phyloP scores from a whole-genome alignment of 192 early-diverging fungal genomes.

The Gamsiella multidivaricata region DNA sequence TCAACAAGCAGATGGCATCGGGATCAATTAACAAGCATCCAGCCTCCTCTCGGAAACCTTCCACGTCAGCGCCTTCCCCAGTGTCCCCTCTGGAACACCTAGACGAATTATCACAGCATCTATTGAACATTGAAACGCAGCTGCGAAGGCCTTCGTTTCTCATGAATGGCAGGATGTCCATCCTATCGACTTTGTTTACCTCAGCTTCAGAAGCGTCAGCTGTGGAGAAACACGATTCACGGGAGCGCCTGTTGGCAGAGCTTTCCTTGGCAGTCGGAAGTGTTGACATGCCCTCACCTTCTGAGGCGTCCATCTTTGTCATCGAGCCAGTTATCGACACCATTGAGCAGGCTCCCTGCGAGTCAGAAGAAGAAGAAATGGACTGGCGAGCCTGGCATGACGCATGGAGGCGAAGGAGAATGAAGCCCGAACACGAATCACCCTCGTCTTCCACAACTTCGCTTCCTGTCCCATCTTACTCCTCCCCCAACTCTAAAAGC shows the following conservation, averaged over 20 bases:
- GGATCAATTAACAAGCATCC: neutral
- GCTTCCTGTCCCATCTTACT: neutral
- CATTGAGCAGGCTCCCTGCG: neutral
- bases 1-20: neutral
- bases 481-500: neutral
- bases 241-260: slow-evolving; percentile 4
- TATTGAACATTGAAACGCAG: slow-evolving; percentile 38
- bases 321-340: neutral
- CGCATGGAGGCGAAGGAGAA: slow-evolving; percentile 7
- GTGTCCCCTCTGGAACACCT: neutral
- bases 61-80: neutral
- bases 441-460: neutral
- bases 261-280: slow-evolving; percentile 7
- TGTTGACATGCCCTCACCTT: neutral
- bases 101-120: slow-evolving; percentile 30
- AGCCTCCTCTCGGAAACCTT: neutral
- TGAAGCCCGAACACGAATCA: neutral
- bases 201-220: neutral
- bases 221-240: neutral
- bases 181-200: slow-evolving; percentile 25
- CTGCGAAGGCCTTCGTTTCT: slow-evolving; percentile 47
- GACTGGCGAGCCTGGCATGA: slow-evolving; percentile 41
- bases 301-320: neutral
- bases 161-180: slow-evolving; percentile 19
- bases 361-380: neutral